These are phyloP conservation scores for Leccinellum albellum DNA, from an alignment of 768 basidiomycete genomes.

Conservation along the genomic window DNA sequence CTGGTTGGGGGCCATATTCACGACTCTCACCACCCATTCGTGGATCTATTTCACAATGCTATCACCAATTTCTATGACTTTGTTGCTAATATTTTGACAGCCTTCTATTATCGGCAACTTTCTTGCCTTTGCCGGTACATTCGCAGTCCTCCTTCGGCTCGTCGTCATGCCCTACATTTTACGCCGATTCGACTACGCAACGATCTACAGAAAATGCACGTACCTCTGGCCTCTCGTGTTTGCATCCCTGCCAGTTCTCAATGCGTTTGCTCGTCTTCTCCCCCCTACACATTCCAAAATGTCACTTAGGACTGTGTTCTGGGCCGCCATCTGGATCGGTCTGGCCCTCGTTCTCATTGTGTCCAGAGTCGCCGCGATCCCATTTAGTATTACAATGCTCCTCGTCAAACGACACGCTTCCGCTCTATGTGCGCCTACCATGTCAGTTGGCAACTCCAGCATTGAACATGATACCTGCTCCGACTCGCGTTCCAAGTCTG, in stretches of 20 bases:
- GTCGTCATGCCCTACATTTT: slow-evolving; percentile 40
- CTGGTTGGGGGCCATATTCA: neutral
- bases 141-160: slow-evolving; percentile 46
- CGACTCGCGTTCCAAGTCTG: neutral
- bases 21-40: neutral
- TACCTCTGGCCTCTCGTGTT: slow-evolving; percentile 7
- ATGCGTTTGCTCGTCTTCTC: neutral
- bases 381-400: slow-evolving; percentile 51
- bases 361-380: slow-evolving; percentile 24
- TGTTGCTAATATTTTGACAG: slow-evolving; percentile 24
- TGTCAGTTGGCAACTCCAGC: neutral
- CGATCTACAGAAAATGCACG: slow-evolving; percentile 1
- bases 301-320: neutral
- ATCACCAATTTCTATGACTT: slow-evolving; percentile 11
- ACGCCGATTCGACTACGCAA: slow-evolving; percentile 7
- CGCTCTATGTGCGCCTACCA: slow-evolving; percentile 13
- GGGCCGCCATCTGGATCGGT: slow-evolving; percentile 43
- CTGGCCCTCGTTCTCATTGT: slow-evolving; percentile 40
- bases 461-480: neutral
- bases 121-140: slow-evolving; percentile 47
- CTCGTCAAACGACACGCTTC: slow-evolving; percentile 49
- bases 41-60: neutral
- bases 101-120: slow-evolving; percentile 53
- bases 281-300: neutral
- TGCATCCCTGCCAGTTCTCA: slow-evolving; percentile 2